Percentiles rank a stretch among this genome's conserved stretches.
Evolutionary conservation across 306 rosid genomes (phyloP).

Genomic region (Prunus padus): DNA sequence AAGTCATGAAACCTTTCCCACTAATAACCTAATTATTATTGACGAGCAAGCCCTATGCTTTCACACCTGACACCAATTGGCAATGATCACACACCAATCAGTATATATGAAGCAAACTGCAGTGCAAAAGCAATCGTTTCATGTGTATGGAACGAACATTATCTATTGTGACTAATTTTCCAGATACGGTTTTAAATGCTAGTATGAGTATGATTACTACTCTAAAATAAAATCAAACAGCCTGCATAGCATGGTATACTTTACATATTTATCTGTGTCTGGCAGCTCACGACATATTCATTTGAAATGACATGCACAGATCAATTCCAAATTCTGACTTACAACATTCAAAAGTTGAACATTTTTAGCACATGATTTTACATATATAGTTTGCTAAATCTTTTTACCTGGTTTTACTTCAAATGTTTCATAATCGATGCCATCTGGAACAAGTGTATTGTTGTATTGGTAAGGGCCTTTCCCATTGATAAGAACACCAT

Average conservation of each 20-base stretch:
- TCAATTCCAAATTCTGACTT: background rate
- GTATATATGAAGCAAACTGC: background rate
- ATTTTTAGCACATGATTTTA: no score
- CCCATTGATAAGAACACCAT: conserved; percentile 97
- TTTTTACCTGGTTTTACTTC: conserved; percentile 77
- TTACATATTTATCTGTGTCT: background rate
- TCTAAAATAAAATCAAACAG: background rate
- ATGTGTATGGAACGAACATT: background rate
- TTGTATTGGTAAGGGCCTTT: conserved; percentile 91
- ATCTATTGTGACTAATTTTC: background rate
- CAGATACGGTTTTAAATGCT: background rate
- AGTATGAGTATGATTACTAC: background rate
- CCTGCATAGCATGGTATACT: background rate
- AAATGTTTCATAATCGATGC: conserved; percentile 67
- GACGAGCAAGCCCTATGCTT: background rate
- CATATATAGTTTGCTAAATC: background rate
- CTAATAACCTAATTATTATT: background rate
- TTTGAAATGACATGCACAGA: background rate
- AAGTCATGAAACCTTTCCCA: background rate
- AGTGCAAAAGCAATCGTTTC: background rate
- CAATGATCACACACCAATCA: background rate
- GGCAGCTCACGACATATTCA: background rate
- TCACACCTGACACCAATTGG: background rate
- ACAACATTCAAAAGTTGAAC: background rate
- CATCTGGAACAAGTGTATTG: conserved; percentile 77